Conservation (phyloP, 768 basidiomycete species). For the Russula compacta region DNA sequence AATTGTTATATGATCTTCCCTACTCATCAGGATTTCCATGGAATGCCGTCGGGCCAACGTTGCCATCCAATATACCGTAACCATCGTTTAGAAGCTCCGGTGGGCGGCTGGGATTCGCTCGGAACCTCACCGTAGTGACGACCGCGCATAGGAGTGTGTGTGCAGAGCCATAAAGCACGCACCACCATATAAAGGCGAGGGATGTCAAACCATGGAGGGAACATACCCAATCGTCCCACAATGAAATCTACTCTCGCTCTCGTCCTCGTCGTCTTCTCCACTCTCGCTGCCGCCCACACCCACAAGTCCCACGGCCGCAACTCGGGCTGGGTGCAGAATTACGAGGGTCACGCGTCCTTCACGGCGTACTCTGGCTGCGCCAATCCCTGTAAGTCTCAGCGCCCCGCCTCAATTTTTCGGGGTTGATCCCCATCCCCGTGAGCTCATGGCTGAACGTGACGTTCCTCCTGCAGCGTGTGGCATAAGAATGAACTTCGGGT, state of each 20-base stretch:
- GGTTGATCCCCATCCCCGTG: background rate
- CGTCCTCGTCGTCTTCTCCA: background rate
- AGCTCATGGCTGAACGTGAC: background rate
- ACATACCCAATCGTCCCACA: background rate
- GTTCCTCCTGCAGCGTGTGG: constrained; percentile 37
- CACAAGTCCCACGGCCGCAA: too few relatives aligned
- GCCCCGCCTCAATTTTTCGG: background rate
- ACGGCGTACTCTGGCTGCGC: constrained; percentile 46
- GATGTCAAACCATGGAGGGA: too few relatives aligned
- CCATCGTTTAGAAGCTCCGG: too few relatives aligned
- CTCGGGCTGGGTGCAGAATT: too few relatives aligned
- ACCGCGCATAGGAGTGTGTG: too few relatives aligned
- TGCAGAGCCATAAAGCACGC: background rate
- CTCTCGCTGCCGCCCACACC: background rate
- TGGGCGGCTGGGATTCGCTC: too few relatives aligned
- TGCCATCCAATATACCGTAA: too few relatives aligned
- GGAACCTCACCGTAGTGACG: too few relatives aligned
- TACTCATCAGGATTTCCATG: too few relatives aligned
- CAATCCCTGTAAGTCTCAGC: constrained; percentile 32
- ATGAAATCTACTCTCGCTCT: background rate
- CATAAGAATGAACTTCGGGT: constrained; percentile 35
- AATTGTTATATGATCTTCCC: too few relatives aligned
- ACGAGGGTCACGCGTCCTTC: constrained; percentile 42
- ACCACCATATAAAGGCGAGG: background rate
- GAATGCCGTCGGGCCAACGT: too few relatives aligned